Base-by-base conservation (phyloP, 139 green algal genomes). In the Asterochloris sp. region DNA sequence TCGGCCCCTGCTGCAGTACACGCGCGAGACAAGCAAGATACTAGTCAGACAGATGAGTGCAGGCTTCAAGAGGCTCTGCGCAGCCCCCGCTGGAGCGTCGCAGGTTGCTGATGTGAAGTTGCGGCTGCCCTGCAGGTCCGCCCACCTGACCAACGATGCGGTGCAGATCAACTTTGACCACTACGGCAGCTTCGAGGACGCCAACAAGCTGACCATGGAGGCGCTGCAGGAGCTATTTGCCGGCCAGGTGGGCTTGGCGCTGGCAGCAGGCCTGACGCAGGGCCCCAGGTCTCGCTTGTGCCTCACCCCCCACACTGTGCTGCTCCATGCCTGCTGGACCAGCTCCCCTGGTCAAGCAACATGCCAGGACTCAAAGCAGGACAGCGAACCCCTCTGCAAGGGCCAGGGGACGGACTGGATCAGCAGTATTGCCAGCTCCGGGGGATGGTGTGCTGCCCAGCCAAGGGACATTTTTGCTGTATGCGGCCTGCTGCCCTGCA, bases 131-230 rank as follows among this genome's bases (percentile, higher is more conserved):
- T 89, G 82, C 79, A 87, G 87, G 76, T 83, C 89, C 24, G 78
- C 86, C 0, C 89, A 92, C 81, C 83, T 92, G 38, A 92, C 89
- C 21, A 92, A 92, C 73, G 89, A 92, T 73, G 89, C 89, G 13
- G 83, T 91, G 19, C 89, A 92, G 83, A 89, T 90, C 64, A 80
- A 90, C 24, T 83, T 88, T 68, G 86, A 86, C 38, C 74, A 77
- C 66, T 93, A 92, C 74, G 64, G 88, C 67, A 71, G 66, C 19
- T 90, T 84, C 76, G 89, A 93, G 73, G 88, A 92, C 78, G 82
- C 88, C 78, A 91, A 89, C 85, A 93, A 93, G 82, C 78, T 93
- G 21, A 73, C 76, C 24, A 69, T 93, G 28, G 80, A 81, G 47
- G 54, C 84, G 13, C 83, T 93, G 63, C 84, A 87, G 78, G 78